Base-by-base conservation (phyloP, 805 yeast genomes). In the Candida saitoana region DNA sequence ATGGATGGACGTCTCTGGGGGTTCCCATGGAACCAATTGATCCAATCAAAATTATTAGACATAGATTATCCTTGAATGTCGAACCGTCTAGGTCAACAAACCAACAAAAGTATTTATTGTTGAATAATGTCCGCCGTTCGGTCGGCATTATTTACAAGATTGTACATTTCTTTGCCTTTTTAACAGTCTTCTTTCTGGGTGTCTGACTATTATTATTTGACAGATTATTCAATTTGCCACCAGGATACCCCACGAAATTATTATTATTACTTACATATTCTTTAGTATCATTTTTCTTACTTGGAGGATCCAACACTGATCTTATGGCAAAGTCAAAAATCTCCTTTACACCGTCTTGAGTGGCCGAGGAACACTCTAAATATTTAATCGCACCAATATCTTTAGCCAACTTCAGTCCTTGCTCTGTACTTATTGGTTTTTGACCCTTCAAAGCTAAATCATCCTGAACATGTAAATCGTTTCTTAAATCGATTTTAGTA, bases 341-440 rank as follows among this genome's bases (percentile, higher is more conserved):
- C 42, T 83, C 84, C 57, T 84, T 84, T 36, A 89, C 88, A 12
- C 96, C 96, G 41, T 74, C 76, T 64, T 88, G 96, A 16, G 91
- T 83, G 9, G 90, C 84, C 6, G 96, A 96, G 4, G 96, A 87
- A 62, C 96, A 88, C 67, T 89, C 96, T 46, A 85, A 67, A 61
- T 86, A 88, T 39, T 76, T 78, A 49, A 82, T 75, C 27, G 93
- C 84, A 2, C 86, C 84, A 38, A 83, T 68, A 33, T 84, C 87
- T 51, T 77, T 74, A 18, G 93, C 89, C 50, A 84, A 64, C 49
- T 76, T 74, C 32, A 61, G 57, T 27, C 91, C 95, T 54, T 87
- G 87, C 18, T 73, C 65, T 29, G 60, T 57, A 8, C 82, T 59
- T 29, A 89, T 71, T 17, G 93, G 93, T 42, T 74, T 73, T 48